These are phyloP conservation scores for Magnolia kwangsiensis DNA, from an alignment of 164 flowering plant species.

Conservation along the genomic window DNA sequence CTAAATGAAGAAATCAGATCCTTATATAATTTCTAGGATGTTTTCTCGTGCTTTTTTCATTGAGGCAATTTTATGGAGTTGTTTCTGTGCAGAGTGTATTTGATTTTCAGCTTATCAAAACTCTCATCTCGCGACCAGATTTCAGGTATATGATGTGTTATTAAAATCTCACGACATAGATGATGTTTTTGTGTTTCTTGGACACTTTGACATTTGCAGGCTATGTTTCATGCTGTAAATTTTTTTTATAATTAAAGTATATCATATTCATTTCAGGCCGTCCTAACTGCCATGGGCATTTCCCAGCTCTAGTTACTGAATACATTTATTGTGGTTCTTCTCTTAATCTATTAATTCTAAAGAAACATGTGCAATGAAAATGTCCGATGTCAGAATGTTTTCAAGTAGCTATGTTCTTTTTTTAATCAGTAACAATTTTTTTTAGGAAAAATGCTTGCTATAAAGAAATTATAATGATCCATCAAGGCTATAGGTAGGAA, in stretches of 20 bases:
- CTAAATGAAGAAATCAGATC: slow-evolving; percentile 3
- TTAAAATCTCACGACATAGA: too few relatives aligned
- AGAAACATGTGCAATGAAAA: background rate
- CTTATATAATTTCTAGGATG: background rate
- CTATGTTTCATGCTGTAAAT: too few relatives aligned
- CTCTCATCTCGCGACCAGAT: slow-evolving; percentile 67
- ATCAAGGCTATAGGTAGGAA: too few relatives aligned
- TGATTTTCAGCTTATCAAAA: slow-evolving; percentile 80
- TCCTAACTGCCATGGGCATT: background rate
- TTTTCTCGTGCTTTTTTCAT: background rate
- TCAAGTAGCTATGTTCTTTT: too few relatives aligned
- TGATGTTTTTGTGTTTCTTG: background rate
- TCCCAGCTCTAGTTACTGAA: background rate
- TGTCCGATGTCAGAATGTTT: too few relatives aligned
- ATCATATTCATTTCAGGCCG: background rate
- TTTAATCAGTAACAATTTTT: too few relatives aligned
- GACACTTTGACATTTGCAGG: background rate
- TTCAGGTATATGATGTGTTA: slow-evolving; percentile 59
- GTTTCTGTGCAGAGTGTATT: slow-evolving; percentile 71
- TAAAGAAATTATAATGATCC: too few relatives aligned
- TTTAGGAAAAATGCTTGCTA: too few relatives aligned
- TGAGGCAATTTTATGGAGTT: slow-evolving; percentile 4
- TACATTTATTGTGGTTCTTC: background rate
- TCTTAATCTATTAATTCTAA: background rate
- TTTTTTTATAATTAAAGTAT: too few relatives aligned